These are phyloP conservation scores for Cordia subcordata DNA, from an alignment of 257 asterid species.

Conservation along the genomic window DNA sequence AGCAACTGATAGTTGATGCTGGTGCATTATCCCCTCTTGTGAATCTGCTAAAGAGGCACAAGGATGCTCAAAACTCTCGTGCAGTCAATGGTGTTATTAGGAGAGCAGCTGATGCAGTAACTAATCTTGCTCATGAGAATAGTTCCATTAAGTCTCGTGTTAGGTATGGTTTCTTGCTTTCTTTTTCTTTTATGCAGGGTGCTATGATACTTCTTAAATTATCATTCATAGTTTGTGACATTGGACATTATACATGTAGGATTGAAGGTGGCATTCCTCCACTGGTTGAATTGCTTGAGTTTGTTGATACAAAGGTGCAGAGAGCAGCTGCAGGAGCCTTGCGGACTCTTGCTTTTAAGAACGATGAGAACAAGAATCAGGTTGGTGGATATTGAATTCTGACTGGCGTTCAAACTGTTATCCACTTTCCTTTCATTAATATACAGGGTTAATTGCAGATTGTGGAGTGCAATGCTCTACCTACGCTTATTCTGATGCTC, in stretches of 20 bases:
- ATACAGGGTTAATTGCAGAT: conserved; percentile 48
- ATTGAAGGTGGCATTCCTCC: conserved; percentile 97
- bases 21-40: conserved; percentile 95
- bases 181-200: neutral
- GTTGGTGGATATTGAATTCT: conserved; percentile 25
- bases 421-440: conserved; percentile 7
- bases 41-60: conserved; percentile 67
- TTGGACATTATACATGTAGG: conserved; percentile 30
- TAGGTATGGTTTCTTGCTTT: conserved; percentile 42
- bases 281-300: conserved; percentile 91
- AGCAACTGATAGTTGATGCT: conserved; percentile 90
- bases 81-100: conserved; percentile 80
- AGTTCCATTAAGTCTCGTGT: conserved; percentile 90
- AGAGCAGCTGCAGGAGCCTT: conserved; percentile 99
- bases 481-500: conserved; percentile 92
- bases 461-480: conserved; percentile 95
- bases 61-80: conserved; percentile 55
- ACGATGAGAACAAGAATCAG: conserved; percentile 96
- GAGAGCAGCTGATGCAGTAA: conserved; percentile 95
- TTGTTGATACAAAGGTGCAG: conserved; percentile 91
- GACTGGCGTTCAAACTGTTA: neutral
- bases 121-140: conserved; percentile 97
- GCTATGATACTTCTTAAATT: neutral
- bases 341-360: conserved; percentile 93
- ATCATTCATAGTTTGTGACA: neutral